A percentile compares a stretch with the other conserved stretches of the same genome.
phyloP scores from a whole-genome alignment of 345 rosid genomes.

The Citropsis articulata region DNA sequence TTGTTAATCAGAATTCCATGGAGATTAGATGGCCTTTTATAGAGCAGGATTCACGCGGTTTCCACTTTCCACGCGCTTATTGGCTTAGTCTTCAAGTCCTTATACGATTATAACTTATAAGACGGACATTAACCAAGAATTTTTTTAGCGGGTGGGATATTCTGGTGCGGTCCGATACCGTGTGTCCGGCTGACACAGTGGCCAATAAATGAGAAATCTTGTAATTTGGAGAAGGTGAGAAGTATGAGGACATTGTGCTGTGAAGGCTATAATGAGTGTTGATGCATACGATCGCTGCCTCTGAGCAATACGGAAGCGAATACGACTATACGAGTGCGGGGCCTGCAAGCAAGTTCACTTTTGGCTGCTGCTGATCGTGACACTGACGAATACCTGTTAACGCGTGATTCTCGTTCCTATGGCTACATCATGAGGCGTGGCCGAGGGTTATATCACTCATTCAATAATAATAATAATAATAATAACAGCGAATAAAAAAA shows the following conservation, averaged over 20 bases:
- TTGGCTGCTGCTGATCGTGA: not conserved
- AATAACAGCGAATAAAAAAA: no score
- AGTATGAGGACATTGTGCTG: no score
- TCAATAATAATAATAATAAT: no score
- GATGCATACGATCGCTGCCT: not conserved
- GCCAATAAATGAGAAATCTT: not conserved
- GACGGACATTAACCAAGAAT: not conserved
- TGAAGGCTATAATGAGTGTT: not conserved
- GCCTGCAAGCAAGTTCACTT: not conserved
- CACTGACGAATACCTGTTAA: not conserved
- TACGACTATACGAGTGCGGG: not conserved
- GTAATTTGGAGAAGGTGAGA: no score
- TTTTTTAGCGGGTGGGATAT: not conserved
- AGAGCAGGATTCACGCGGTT: constrained; percentile 5
- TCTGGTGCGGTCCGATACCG: not conserved
- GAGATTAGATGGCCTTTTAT: not conserved
- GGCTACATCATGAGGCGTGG: not conserved
- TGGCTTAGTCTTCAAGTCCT: not conserved
- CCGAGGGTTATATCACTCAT: not conserved
- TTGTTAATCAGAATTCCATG: no score
- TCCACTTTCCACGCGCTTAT: constrained; percentile 5
- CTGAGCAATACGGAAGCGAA: not conserved
- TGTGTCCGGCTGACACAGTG: not conserved
- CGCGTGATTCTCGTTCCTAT: not conserved
- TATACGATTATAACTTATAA: no score